These are phyloP conservation scores for Primulina tabacum DNA, from an alignment of 257 asterid species.

Conservation along the genomic window DNA sequence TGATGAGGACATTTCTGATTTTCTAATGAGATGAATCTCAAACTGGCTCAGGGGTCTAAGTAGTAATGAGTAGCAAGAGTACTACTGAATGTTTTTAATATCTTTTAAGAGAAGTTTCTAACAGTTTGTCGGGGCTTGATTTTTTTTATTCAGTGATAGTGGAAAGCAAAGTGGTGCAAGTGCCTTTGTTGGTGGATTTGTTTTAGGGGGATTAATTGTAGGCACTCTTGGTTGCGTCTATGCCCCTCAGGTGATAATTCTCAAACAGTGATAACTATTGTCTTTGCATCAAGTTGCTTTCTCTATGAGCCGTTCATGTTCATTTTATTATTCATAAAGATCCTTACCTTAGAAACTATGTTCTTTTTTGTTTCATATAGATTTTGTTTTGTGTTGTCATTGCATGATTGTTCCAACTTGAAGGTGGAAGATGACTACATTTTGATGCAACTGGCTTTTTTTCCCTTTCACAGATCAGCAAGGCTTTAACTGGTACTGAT, in stretches of 20 bases:
- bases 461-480: slow-evolving; percentile 59
- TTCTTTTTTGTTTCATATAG: background rate
- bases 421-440: slow-evolving; percentile 13
- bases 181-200: slow-evolving; percentile 83
- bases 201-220: slow-evolving; percentile 84
- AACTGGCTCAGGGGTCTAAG: background rate
- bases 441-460: slow-evolving; percentile 19
- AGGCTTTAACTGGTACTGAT: slow-evolving; percentile 70
- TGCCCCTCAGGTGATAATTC: slow-evolving; percentile 81
- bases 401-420: slow-evolving; percentile 9
- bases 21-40: background rate
- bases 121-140: slow-evolving; percentile 8
- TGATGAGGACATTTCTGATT: background rate
- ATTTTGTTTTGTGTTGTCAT: background rate
- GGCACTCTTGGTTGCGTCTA: slow-evolving; percentile 86
- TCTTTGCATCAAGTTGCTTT: slow-evolving; percentile 12
- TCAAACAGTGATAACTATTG: slow-evolving; percentile 6
- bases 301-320: background rate
- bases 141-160: slow-evolving; percentile 52
- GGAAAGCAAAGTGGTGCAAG: slow-evolving; percentile 55
- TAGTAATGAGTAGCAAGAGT: background rate
- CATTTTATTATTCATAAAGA: slow-evolving; percentile 6
- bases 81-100: background rate
- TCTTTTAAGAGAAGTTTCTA: slow-evolving; percentile 14
- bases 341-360: background rate